A percentile compares a stretch with the other conserved stretches of the same genome.
These are phyloP conservation scores for Phylloporus rhodoxanthus DNA, from an alignment of 768 basidiomycete genomes.

Conservation along the genomic window DNA sequence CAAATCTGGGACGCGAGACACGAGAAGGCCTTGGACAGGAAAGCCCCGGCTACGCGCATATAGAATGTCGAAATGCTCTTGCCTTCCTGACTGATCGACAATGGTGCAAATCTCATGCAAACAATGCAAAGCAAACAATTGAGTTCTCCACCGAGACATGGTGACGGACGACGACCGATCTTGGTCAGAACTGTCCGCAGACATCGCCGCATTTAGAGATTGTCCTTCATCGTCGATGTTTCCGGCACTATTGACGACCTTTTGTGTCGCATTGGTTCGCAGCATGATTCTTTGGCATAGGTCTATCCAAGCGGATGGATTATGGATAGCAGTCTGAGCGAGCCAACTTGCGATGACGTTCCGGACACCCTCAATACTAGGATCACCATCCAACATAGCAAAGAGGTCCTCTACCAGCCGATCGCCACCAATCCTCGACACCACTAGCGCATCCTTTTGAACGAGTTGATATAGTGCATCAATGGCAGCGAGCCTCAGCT, in stretches of 20 bases:
- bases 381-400: slow-evolving; percentile 90
- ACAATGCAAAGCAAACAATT: slow-evolving; percentile 89
- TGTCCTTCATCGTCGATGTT: slow-evolving; percentile 89
- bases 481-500: slow-evolving; percentile 90
- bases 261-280: slow-evolving; percentile 80
- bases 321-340: slow-evolving; percentile 85
- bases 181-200: slow-evolving; percentile 25
- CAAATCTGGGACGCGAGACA: slow-evolving; percentile 83
- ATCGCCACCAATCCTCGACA: slow-evolving; percentile 93
- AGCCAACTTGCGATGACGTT: slow-evolving; percentile 94
- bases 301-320: slow-evolving; percentile 97
- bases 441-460: slow-evolving; percentile 85
- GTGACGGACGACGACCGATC: slow-evolving; percentile 34
- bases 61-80: slow-evolving; percentile 78
- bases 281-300: slow-evolving; percentile 97
- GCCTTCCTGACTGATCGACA: slow-evolving; percentile 63
- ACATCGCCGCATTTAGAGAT: slow-evolving; percentile 65
- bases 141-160: slow-evolving; percentile 92
- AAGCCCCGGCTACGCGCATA: slow-evolving; percentile 61
- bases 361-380: slow-evolving; percentile 87
- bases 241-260: slow-evolving; percentile 54
- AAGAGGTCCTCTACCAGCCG: slow-evolving; percentile 91
- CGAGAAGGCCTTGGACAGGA: slow-evolving; percentile 57
- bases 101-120: slow-evolving; percentile 82
- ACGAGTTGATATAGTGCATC: slow-evolving; percentile 96